phyloP scores from a whole-genome alignment of 2,329 filamentous ascomycete species.

The Aschersonia sp. region DNA sequence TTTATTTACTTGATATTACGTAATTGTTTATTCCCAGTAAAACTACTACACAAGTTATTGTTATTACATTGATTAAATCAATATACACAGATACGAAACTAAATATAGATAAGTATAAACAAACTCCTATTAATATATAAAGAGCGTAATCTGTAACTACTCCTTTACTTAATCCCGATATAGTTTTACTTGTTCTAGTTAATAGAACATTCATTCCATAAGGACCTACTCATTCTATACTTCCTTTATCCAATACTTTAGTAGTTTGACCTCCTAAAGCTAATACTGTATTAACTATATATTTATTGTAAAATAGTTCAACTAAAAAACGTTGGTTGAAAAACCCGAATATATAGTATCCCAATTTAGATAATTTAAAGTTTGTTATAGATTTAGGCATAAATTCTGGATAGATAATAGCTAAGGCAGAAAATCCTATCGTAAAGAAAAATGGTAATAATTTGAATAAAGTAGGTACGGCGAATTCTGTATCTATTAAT shows the following conservation, averaged over 20 bases:
- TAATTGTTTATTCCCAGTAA: neutral
- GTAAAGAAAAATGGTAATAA: no score
- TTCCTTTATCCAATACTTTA: neutral
- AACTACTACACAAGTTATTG: neutral
- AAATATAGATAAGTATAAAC: constrained; percentile 2
- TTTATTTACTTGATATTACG: neutral
- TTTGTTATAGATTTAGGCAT: no score
- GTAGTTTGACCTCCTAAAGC: neutral
- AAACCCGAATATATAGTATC: no score
- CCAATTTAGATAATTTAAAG: no score
- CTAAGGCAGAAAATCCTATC: no score
- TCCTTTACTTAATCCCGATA: neutral
- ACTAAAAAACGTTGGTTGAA: no score
- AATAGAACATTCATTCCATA: neutral
- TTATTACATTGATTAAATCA: neutral
- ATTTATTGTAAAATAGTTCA: no score
- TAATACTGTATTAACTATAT: no score
- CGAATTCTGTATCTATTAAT: no score
- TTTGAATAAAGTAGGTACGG: no score
- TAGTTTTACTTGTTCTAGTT: neutral
- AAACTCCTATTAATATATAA: constrained; percentile 1
- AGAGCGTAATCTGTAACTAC: neutral
- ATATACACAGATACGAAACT: constrained; percentile 1
- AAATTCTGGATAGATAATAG: no score
- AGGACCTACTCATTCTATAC: neutral